These are phyloP conservation scores for Boeremia exigua DNA, from an alignment of 2,329 filamentous ascomycete genomes.

Conservation along the genomic window DNA sequence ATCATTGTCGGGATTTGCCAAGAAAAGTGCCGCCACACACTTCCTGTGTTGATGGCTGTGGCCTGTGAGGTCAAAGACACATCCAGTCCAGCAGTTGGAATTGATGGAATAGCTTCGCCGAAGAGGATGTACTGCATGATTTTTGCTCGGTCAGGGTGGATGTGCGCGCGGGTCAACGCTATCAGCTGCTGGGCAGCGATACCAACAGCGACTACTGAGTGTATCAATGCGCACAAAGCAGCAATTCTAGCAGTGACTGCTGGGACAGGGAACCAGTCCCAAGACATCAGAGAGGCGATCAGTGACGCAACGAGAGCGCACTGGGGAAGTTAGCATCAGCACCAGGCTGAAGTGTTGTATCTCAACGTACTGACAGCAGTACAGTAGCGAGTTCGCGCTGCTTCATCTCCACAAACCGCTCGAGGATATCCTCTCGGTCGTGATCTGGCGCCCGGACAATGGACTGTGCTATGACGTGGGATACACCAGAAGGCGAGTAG, in stretches of 20 bases:
- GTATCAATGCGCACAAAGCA: not conserved
- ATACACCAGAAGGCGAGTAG: not conserved
- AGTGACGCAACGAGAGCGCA: not conserved
- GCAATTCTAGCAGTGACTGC: not conserved
- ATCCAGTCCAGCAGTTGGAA: not conserved
- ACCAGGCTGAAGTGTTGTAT: no score
- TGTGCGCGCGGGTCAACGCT: not conserved
- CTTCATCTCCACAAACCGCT: not conserved
- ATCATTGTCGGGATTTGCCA: not conserved
- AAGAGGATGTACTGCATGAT: not conserved
- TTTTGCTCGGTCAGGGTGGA: not conserved
- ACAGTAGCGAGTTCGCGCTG: not conserved
- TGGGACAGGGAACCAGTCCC: not conserved
- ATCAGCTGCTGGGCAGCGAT: not conserved
- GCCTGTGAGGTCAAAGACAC: no score
- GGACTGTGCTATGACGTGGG: not conserved
- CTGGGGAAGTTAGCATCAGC: not conserved
- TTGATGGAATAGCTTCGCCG: not conserved
- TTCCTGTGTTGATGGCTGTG: no score
- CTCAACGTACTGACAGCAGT: not conserved
- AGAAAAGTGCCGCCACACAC: not conserved
- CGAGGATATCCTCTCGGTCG: not conserved
- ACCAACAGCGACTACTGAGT: not conserved
- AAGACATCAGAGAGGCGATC: not conserved
- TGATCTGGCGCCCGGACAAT: not conserved